These are phyloP conservation scores for Bocquillonia castaneifolia DNA, from an alignment of 441 rosid genomes.

Conservation along the genomic window DNA sequence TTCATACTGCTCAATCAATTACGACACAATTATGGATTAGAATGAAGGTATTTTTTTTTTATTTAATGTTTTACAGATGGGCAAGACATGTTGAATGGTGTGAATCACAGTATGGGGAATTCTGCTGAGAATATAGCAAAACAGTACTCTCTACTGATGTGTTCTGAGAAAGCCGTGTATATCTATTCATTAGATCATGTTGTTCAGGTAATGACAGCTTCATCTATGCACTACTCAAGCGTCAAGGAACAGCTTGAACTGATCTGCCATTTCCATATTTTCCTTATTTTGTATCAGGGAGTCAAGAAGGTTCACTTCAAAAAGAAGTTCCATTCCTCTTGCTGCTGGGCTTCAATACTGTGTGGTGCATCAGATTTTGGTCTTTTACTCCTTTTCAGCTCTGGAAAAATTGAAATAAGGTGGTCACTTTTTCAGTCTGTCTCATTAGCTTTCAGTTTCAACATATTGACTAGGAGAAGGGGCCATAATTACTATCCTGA, in stretches of 20 bases:
- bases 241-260: neutral
- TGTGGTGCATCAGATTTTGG: slow-evolving; percentile 54
- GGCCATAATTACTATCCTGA: neutral
- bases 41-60: neutral
- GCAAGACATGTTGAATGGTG: slow-evolving; percentile 35
- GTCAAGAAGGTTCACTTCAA: slow-evolving; percentile 71
- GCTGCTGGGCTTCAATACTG: slow-evolving; percentile 86
- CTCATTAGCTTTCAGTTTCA: neutral
- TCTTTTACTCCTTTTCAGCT: slow-evolving; percentile 60
- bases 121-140: slow-evolving; percentile 43
- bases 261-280: slow-evolving; percentile 3
- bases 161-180: slow-evolving; percentile 87
- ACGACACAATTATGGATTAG: too few species aligned
- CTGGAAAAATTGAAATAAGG: slow-evolving; percentile 83
- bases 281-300: slow-evolving; percentile 40
- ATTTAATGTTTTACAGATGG: slow-evolving; percentile 41
- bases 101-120: slow-evolving; percentile 33
- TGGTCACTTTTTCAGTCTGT: slow-evolving; percentile 23
- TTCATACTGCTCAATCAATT: neutral
- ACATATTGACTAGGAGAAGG: neutral
- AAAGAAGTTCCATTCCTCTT: slow-evolving; percentile 73
- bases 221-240: neutral
- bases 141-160: slow-evolving; percentile 55
- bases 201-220: slow-evolving; percentile 46
- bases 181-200: slow-evolving; percentile 65